These are phyloP conservation scores for Verticillium tricorpus DNA, from an alignment of 2,329 filamentous ascomycete genomes.

Conservation along the genomic window DNA sequence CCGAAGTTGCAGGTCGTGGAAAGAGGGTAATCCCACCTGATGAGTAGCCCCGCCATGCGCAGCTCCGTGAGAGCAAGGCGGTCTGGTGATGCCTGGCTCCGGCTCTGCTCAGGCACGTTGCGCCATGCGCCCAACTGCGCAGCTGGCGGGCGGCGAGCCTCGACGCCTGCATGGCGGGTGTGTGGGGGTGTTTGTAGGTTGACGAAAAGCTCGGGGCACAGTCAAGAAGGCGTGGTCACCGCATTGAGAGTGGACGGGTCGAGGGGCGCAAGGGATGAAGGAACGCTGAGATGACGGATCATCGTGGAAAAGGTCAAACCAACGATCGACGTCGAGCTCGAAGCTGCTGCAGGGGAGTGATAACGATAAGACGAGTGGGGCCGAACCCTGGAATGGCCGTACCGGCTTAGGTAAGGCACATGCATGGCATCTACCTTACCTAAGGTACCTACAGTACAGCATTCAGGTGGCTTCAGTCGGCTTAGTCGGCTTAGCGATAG, in stretches of 20 bases:
- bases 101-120: background rate
- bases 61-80: background rate
- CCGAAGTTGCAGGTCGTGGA: background rate
- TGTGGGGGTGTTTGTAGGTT: background rate
- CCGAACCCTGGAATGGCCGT: no score
- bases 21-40: background rate
- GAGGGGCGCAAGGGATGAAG: no score
- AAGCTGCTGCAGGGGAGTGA: background rate
- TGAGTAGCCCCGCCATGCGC: constrained; percentile 13
- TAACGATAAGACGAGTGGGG: no score
- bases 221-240: background rate
- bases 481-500: background rate
- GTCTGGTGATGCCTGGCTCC: constrained; percentile 1
- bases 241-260: no score
- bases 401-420: no score
- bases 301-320: background rate
- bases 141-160: constrained; percentile 10
- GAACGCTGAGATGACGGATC: no score
- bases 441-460: no score
- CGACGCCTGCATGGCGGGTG: constrained; percentile 5
- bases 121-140: constrained; percentile 9
- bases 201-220: background rate
- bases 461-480: background rate
- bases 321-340: background rate
- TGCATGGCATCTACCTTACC: no score